phyloP scores from a whole-genome alignment of 2,329 filamentous ascomycete species.

The Stagonosporopsis chrysanthemi region DNA sequence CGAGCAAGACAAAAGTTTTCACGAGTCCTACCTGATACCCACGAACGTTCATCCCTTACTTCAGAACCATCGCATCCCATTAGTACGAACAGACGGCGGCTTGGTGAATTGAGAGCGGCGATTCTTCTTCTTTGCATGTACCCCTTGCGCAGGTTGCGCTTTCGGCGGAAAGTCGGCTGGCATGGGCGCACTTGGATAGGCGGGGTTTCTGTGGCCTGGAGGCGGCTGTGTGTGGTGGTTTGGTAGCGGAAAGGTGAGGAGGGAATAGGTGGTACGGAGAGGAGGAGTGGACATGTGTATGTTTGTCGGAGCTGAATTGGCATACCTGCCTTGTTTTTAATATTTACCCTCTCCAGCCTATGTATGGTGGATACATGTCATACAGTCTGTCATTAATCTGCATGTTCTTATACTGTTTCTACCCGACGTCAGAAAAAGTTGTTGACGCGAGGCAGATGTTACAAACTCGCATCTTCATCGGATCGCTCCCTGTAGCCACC shows the following conservation, averaged over 20 bases:
- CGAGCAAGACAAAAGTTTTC: slow-evolving; percentile 48
- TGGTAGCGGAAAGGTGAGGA: slow-evolving; percentile 35
- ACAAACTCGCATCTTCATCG: neutral
- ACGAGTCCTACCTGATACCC: slow-evolving; percentile 56
- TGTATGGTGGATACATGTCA: slow-evolving; percentile 27
- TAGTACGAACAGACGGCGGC: slow-evolving; percentile 47
- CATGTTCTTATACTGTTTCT: neutral
- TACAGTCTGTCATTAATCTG: slow-evolving; percentile 23
- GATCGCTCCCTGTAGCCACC: neutral
- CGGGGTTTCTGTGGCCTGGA: slow-evolving; percentile 34
- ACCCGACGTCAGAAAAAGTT: neutral
- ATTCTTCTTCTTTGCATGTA: slow-evolving; percentile 28
- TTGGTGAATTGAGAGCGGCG: slow-evolving; percentile 44
- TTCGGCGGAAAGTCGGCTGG: slow-evolving; percentile 15
- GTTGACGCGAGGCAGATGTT: neutral
- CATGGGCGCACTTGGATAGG: slow-evolving; percentile 37
- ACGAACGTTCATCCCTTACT: slow-evolving; percentile 51
- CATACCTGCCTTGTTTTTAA: slow-evolving; percentile 28
- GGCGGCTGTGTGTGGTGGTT: slow-evolving; percentile 43
- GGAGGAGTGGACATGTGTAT: slow-evolving; percentile 25
- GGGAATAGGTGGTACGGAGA: slow-evolving; percentile 20
- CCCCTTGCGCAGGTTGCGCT: slow-evolving; percentile 13
- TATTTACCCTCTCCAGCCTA: slow-evolving; percentile 21
- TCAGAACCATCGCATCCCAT: slow-evolving; percentile 49
- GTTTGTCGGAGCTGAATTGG: slow-evolving; percentile 42